phyloP scores from a whole-genome alignment of 768 basidiomycete genomes.

The Lactifluus pinguis region DNA sequence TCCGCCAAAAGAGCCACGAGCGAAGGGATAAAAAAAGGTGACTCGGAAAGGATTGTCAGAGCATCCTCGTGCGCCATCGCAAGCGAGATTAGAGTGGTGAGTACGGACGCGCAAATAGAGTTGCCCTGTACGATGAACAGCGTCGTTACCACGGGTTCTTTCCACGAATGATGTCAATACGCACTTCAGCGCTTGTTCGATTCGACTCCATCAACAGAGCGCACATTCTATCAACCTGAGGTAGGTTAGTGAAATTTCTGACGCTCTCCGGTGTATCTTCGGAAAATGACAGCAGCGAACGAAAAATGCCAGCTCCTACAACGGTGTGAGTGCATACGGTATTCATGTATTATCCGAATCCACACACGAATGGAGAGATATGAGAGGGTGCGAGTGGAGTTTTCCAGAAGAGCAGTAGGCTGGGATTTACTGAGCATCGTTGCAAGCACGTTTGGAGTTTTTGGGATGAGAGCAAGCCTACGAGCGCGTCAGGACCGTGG shows the following conservation, averaged over 20 bases:
- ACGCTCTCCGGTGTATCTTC: slow-evolving; percentile 10
- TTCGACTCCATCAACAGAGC: slow-evolving; percentile 22
- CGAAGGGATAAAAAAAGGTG: slow-evolving; percentile 54
- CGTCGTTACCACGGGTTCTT: not conserved
- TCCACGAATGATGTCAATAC: not conserved
- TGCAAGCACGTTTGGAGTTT: slow-evolving; percentile 34
- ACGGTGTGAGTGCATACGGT: not conserved
- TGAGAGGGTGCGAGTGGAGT: slow-evolving; percentile 32
- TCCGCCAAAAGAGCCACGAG: slow-evolving; percentile 47
- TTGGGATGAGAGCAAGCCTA: slow-evolving; percentile 32
- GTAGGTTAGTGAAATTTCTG: slow-evolving; percentile 20
- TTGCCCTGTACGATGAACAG: slow-evolving; percentile 25
- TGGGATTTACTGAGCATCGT: slow-evolving; percentile 43
- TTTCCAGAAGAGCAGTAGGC: slow-evolving; percentile 40
- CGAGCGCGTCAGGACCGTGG: slow-evolving; percentile 17
- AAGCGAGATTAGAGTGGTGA: slow-evolving; percentile 35
- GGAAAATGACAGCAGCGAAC: slow-evolving; percentile 19
- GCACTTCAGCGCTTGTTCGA: slow-evolving; percentile 21
- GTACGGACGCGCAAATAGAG: slow-evolving; percentile 29
- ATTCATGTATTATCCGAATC: slow-evolving; percentile 47
- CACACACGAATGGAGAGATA: slow-evolving; percentile 31
- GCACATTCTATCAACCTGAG: slow-evolving; percentile 28
- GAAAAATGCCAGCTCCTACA: slow-evolving; percentile 2
- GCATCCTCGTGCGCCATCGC: slow-evolving; percentile 33
- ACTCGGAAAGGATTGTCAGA: slow-evolving; percentile 33